Base-by-base conservation (phyloP, 768 basidiomycete genomes). In the Lentinula guzmanii region DNA sequence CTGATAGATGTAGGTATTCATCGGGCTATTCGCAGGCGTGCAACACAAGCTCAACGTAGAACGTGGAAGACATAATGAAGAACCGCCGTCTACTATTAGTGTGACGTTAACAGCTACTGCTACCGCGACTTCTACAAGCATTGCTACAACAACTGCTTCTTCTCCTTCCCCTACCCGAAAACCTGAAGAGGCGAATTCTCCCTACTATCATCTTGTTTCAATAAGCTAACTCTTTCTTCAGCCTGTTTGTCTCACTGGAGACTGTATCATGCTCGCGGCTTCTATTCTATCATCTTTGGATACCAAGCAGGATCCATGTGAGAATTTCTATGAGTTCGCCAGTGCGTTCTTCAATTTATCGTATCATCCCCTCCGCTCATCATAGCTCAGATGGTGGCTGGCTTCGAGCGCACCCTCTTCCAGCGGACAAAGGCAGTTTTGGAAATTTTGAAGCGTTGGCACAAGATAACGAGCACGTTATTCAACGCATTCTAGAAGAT, bases 251-350 rank as follows among this genome's bases (percentile, higher is more conserved):
- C 71, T 91, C 31, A 86, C 89, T 11, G 70, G 87, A 4, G 82
- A 87, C 64, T 99, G 97, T 70, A 87, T 98, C 54, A 75, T 85
- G 37, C 80, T 96, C 11, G 87, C 96, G 9, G 90, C 93, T 1
- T 81, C 86, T 0, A 90, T 99, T 62, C 75, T 98, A 13, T 83
- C 87, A 18, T 86, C 86, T 0, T 73, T 98, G 21, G 95, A 99
- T 69, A 82, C 81, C 9, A 77, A 85, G 8, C 81, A 89, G 65
- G 94, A 98, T 70, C 97, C 97, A 0, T 99, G 97, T 73, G 91
- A 98, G 66, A 89, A 94, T 73, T 97, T 98, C 72, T 98, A 95
- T 69, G 84, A 89, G 64, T 98, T 87, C 74, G 86, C 95, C 9
- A 95, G 94, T 95, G 68, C 68, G 92, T 86, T 8, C 11, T 39